Evolutionary conservation across 2,329 filamentous ascomycete genomes (phyloP).

Genomic region (Alternaria longipes): DNA sequence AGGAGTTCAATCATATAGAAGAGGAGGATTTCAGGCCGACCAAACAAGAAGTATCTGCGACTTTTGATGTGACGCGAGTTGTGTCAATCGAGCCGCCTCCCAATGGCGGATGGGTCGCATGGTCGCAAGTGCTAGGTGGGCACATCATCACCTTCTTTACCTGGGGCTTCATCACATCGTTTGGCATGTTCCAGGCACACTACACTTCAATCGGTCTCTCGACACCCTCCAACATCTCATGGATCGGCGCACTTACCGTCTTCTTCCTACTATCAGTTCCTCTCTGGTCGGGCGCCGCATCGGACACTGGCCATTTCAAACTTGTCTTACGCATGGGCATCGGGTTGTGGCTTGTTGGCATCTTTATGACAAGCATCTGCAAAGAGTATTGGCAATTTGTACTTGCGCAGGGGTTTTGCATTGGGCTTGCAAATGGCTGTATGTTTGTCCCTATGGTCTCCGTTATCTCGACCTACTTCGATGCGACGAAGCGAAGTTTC

Average conservation of each 20-base stretch:
- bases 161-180: slow-evolving; percentile 48
- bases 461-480: slow-evolving; percentile 56
- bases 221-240: slow-evolving; percentile 38
- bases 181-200: slow-evolving; percentile 46
- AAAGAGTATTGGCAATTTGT: slow-evolving; percentile 33
- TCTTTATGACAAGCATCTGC: slow-evolving; percentile 32
- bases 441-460: slow-evolving; percentile 63
- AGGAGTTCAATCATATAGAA: slow-evolving; percentile 2
- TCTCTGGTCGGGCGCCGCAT: slow-evolving; percentile 37
- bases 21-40: neutral
- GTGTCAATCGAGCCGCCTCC: slow-evolving; percentile 27
- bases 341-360: slow-evolving; percentile 32
- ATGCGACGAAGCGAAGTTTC: slow-evolving; percentile 51
- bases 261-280: slow-evolving; percentile 42
- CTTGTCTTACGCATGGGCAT: slow-evolving; percentile 38
- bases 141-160: slow-evolving; percentile 55
- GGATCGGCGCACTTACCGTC: slow-evolving; percentile 48
- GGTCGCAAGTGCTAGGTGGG: slow-evolving; percentile 53
- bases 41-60: slow-evolving; percentile 4
- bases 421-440: slow-evolving; percentile 54
- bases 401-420: slow-evolving; percentile 48
- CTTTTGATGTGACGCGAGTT: slow-evolving; percentile 12
- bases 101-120: slow-evolving; percentile 58
- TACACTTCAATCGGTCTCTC: slow-evolving; percentile 30
- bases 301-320: slow-evolving; percentile 43